These are phyloP conservation scores for Scedosporium minutisporum DNA, from an alignment of 2,329 filamentous ascomycete species.

Conservation along the genomic window DNA sequence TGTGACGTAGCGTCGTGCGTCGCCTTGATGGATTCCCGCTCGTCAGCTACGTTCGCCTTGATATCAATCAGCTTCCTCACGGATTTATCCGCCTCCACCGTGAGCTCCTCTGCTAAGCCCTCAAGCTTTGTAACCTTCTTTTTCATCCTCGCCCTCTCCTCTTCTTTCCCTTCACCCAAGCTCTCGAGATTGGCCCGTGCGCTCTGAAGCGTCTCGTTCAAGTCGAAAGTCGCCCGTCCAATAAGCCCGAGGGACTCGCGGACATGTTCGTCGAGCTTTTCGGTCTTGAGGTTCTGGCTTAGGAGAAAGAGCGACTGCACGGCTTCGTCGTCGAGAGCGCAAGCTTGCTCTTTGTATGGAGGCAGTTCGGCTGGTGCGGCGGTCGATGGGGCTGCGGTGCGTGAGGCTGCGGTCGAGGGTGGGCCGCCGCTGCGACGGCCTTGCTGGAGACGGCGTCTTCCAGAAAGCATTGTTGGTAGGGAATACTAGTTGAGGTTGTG, in stretches of 20 bases:
- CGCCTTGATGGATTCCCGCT: slow-evolving; percentile 27
- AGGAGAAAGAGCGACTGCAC: not conserved
- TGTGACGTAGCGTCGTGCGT: slow-evolving; percentile 18
- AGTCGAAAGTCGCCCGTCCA: not conserved
- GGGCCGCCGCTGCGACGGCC: not conserved
- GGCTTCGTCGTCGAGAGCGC: not conserved
- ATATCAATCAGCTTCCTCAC: slow-evolving; percentile 40
- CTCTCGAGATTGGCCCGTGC: not conserved
- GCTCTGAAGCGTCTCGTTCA: slow-evolving; percentile 2
- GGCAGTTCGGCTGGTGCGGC: not conserved
- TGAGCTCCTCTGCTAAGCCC: slow-evolving; percentile 19
- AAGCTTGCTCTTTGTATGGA: slow-evolving; percentile 1
- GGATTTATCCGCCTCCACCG: slow-evolving; percentile 33
- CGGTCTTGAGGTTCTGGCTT: slow-evolving; percentile 4
- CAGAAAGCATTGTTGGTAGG: not conserved
- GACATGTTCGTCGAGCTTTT: slow-evolving; percentile 6
- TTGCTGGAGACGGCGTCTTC: slow-evolving; percentile 2
- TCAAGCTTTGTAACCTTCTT: slow-evolving; percentile 2
- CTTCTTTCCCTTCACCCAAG: slow-evolving; percentile 1
- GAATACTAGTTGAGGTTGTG: no score
- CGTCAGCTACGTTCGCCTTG: slow-evolving; percentile 39
- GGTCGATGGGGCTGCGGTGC: not conserved
- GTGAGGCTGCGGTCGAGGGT: not conserved
- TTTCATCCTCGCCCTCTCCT: not conserved
- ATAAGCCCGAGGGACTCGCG: not conserved